These are phyloP conservation scores for Nitzschia sp. DNA, from an alignment of 108 stramenopile species.

Conservation along the genomic window DNA sequence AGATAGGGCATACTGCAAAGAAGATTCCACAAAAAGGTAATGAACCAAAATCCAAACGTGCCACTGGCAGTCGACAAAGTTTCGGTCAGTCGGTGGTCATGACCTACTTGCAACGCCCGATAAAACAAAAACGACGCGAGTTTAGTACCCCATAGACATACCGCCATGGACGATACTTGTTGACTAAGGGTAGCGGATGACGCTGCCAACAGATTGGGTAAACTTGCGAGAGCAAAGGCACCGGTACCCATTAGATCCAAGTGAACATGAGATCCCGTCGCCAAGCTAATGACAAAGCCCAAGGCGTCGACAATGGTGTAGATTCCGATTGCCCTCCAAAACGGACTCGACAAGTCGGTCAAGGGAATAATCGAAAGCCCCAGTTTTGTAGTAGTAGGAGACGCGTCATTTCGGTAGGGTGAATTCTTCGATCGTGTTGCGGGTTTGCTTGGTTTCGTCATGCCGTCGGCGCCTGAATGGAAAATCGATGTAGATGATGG, in stretches of 20 bases:
- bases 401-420: not conserved
- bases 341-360: constrained; percentile 23
- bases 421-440: not conserved
- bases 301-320: constrained; percentile 25
- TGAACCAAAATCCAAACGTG: constrained; percentile 69
- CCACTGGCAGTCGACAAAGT: constrained; percentile 49
- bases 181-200: not conserved
- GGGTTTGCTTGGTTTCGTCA: not conserved
- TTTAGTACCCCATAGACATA: constrained; percentile 64
- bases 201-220: constrained; percentile 16
- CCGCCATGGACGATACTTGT: constrained; percentile 44
- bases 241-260: constrained; percentile 83
- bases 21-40: constrained; percentile 72
- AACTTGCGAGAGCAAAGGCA: constrained; percentile 66
- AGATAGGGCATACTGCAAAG: constrained; percentile 70
- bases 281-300: constrained; percentile 40
- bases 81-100: constrained; percentile 62
- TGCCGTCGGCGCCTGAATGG: not conserved
- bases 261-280: constrained; percentile 55
- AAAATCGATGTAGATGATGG: not conserved
- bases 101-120: constrained; percentile 52
- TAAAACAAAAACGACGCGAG: constrained; percentile 74
- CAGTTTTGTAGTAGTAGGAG: not conserved
- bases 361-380: not conserved
- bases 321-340: constrained; percentile 27